Percentiles rank a stretch among this genome's conserved stretches.
phyloP scores from a whole-genome alignment of 192 early-diverging fungal species.

The Tieghemiomyces parasiticus region DNA sequence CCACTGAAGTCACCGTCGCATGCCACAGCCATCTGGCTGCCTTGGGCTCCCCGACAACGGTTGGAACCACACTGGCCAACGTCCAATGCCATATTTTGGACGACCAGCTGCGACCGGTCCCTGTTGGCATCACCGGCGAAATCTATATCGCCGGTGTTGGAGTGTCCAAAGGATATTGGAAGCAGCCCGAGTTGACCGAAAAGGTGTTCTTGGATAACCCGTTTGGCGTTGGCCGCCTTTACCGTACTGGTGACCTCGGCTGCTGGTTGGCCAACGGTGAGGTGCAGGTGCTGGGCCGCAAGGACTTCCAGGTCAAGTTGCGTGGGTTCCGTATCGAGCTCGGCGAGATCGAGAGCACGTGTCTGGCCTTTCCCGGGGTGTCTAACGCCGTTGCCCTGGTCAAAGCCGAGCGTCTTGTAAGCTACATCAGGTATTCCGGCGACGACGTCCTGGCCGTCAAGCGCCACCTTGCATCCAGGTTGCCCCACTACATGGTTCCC shows the following conservation, averaged over 20 bases:
- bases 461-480: neutral
- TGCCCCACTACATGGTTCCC: constrained; percentile 10
- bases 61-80: constrained; percentile 15
- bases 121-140: constrained; percentile 21
- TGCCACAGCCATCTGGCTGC: neutral
- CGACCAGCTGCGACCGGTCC: constrained; percentile 11
- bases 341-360: constrained; percentile 15
- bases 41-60: neutral
- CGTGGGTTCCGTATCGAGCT: constrained; percentile 22
- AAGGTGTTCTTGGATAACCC: constrained; percentile 22
- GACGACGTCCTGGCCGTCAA: neutral
- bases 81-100: constrained; percentile 19
- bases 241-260: constrained; percentile 21
- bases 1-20: constrained; percentile 6
- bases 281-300: constrained; percentile 16
- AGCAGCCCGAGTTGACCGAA: constrained; percentile 18
- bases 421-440: constrained; percentile 14
- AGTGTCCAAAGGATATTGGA: constrained; percentile 22
- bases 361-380: constrained; percentile 13
- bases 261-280: constrained; percentile 18
- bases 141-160: constrained; percentile 18
- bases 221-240: constrained; percentile 17
- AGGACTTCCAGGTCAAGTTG: constrained; percentile 23
- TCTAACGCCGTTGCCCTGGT: constrained; percentile 15
- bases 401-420: constrained; percentile 12